phyloP scores from a whole-genome alignment of 2,329 filamentous ascomycete genomes.

The Tolypocladium capitatum region DNA sequence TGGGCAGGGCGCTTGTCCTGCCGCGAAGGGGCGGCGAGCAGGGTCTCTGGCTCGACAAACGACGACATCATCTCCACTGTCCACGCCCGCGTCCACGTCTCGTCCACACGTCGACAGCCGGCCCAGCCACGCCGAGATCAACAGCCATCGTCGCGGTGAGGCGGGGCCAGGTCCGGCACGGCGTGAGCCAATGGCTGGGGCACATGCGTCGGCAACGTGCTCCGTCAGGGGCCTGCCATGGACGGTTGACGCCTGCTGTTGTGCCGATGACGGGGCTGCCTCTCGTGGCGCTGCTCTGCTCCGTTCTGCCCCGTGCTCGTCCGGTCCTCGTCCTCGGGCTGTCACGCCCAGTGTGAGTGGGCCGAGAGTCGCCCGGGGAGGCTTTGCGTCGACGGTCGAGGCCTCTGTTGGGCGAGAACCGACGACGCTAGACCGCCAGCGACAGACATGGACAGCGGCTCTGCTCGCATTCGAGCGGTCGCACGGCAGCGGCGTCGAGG shows the following conservation, averaged over 20 bases:
- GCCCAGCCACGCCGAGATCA: not conserved
- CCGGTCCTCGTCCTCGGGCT: too few relatives aligned
- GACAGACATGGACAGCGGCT: not conserved
- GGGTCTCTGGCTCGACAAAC: not conserved
- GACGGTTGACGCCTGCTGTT: not conserved
- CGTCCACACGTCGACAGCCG: too few relatives aligned
- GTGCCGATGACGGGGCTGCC: not conserved
- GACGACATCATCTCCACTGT: too few relatives aligned
- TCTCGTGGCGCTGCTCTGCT: not conserved
- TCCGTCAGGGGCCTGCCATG: conserved; percentile 9
- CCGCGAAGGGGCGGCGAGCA: too few relatives aligned
- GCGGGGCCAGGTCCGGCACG: conserved; percentile 3
- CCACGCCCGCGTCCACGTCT: not conserved
- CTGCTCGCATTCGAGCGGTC: not conserved
- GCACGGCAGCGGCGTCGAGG: too few relatives aligned
- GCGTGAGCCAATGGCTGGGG: conserved; percentile 27
- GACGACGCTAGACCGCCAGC: not conserved
- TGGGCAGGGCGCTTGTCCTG: too few relatives aligned
- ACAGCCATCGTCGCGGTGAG: not conserved
- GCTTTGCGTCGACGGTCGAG: not conserved
- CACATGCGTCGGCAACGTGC: conserved; percentile 22
- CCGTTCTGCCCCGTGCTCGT: too few relatives aligned
- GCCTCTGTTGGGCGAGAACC: not conserved
- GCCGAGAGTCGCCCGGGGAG: not conserved
- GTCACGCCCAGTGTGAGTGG: not conserved